Evolutionary conservation across 2,329 filamentous ascomycete genomes (phyloP).

Genomic region (Apiospora marii): DNA sequence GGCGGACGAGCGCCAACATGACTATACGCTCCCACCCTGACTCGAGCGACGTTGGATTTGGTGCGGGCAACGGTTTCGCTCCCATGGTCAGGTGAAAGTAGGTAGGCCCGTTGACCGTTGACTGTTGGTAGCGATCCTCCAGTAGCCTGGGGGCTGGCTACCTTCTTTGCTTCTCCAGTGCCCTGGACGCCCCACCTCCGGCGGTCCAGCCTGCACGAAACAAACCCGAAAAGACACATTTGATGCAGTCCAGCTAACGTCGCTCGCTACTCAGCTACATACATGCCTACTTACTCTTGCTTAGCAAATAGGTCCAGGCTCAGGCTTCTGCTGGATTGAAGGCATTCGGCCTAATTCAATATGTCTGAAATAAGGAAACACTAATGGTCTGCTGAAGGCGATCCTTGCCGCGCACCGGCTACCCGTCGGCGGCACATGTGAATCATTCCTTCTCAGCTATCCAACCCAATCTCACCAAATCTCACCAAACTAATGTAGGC

Average conservation of each 20-base stretch:
- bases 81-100: neutral
- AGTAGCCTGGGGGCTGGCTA: neutral
- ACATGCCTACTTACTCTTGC: too few relatives aligned
- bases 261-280: too few relatives aligned
- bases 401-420: neutral
- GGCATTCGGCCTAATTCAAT: neutral
- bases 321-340: neutral
- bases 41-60: neutral
- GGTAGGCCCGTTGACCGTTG: neutral
- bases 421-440: neutral
- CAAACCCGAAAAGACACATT: neutral
- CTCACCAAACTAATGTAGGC: neutral
- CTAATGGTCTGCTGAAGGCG: neutral
- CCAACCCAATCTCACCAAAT: neutral
- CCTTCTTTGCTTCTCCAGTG: neutral
- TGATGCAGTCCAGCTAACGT: conserved; percentile 13
- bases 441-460: neutral
- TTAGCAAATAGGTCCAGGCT: neutral
- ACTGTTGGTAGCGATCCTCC: neutral
- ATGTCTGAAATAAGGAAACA: neutral
- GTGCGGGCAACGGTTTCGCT: neutral
- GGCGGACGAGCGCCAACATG: neutral
- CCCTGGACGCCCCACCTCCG: neutral
- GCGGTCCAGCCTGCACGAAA: neutral
- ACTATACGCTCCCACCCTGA: neutral